Conservation (phyloP, 106 monocot genomes). For the Narthecium ossifragum region DNA sequence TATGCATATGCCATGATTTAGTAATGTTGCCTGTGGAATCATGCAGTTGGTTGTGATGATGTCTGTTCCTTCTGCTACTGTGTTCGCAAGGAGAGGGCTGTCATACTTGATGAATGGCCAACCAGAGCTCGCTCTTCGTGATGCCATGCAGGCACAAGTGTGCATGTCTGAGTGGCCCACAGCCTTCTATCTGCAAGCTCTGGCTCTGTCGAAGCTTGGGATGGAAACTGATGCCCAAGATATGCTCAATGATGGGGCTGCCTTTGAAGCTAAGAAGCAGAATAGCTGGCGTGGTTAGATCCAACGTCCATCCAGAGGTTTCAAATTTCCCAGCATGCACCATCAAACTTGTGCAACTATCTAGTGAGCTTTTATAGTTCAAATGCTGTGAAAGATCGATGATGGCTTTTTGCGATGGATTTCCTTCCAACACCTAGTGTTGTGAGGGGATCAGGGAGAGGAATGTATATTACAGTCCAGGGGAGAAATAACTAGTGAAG, state of each 20-base stretch:
- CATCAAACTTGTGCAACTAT: too few species aligned
- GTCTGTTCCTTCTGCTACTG: constrained; percentile 90
- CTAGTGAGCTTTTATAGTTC: too few species aligned
- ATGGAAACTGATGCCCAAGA: constrained; percentile 99
- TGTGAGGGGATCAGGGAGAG: too few species aligned
- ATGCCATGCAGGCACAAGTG: constrained; percentile 98
- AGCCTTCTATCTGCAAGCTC: constrained; percentile 94
- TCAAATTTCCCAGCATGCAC: not conserved
- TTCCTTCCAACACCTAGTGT: too few species aligned
- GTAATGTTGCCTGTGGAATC: too few species aligned
- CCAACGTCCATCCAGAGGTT: not conserved
- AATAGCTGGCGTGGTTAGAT: constrained; percentile 64
- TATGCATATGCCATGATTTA: not conserved
- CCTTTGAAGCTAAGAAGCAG: constrained; percentile 83
- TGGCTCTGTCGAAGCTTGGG: constrained; percentile 91
- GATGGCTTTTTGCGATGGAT: too few species aligned
- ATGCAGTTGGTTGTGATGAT: constrained; percentile 80
- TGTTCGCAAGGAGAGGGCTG: constrained; percentile 79
- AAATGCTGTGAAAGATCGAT: too few species aligned
- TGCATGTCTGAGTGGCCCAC: constrained; percentile 98
- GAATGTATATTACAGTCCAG: too few species aligned
- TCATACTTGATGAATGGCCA: constrained; percentile 93
- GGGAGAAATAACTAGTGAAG: too few species aligned
- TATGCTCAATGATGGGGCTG: constrained; percentile 96
- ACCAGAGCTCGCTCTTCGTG: constrained; percentile 83